A percentile compares a stretch with the other conserved stretches of the same genome.
Evolutionary conservation across 441 rosid species (phyloP).

Genomic region (Euphorbia celastroides): DNA sequence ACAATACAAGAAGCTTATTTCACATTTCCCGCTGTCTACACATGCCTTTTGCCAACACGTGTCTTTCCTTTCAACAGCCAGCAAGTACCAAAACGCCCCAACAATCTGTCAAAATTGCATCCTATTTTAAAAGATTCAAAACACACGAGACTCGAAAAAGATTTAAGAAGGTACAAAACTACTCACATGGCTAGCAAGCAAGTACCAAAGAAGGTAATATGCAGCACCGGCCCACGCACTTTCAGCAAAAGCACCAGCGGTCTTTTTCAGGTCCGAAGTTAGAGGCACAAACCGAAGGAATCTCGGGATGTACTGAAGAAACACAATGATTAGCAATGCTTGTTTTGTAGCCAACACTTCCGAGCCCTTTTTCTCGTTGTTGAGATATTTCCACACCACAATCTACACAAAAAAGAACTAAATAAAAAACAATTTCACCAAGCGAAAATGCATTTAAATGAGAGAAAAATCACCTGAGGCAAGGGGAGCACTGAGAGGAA

Average conservation of each 20-base stretch:
- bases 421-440: no score
- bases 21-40: conserved; percentile 33
- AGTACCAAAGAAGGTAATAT: conserved; percentile 88
- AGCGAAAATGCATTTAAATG: no score
- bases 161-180: neutral
- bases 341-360: conserved; percentile 64
- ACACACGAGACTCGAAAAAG: neutral
- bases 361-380: conserved; percentile 40
- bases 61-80: conserved; percentile 61
- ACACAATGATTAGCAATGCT: conserved; percentile 44
- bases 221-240: conserved; percentile 90
- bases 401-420: conserved; percentile 39
- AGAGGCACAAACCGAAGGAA: conserved; percentile 68
- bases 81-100: conserved; percentile 42
- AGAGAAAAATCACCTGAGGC: no score
- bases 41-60: conserved; percentile 72
- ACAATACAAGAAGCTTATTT: conserved; percentile 54
- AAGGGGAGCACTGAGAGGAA: conserved; percentile 80
- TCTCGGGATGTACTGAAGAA: conserved; percentile 77
- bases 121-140: neutral
- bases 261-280: conserved; percentile 73
- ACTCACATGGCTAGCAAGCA: conserved; percentile 92
- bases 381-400: conserved; percentile 70
- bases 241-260: conserved; percentile 86
- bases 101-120: conserved; percentile 41